phyloP scores from a whole-genome alignment of 768 basidiomycete genomes.

The Leccinum boreale region DNA sequence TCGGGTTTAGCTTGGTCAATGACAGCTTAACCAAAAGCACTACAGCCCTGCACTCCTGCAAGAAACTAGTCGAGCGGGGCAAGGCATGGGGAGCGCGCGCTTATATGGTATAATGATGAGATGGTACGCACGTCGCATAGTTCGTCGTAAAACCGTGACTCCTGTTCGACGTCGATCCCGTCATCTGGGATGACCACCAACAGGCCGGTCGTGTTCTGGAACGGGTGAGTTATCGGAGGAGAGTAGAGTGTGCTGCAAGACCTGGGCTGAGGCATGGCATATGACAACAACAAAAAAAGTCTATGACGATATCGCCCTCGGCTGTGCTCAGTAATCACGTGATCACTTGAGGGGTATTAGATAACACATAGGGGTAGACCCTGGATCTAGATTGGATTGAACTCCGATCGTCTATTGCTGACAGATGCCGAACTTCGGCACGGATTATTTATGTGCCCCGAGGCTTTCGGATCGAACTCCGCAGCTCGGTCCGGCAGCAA shows the following conservation, averaged over 20 bases:
- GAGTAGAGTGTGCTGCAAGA: slow-evolving; percentile 1
- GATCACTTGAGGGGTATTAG: not conserved
- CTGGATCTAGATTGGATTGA: not conserved
- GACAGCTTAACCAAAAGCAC: not conserved
- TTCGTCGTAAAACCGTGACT: slow-evolving; percentile 65
- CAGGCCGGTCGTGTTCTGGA: slow-evolving; percentile 43
- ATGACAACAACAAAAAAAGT: not conserved
- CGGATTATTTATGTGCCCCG: not conserved
- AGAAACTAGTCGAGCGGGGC: not conserved
- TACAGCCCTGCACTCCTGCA: not conserved
- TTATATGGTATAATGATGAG: not conserved
- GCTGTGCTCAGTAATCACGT: not conserved
- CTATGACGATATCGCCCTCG: not conserved
- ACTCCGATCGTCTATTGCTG: not conserved
- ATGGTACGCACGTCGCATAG: slow-evolving; percentile 42
- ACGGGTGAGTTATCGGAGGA: slow-evolving; percentile 36
- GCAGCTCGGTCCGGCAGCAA: not conserved
- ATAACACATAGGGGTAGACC: not conserved
- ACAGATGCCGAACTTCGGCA: not conserved
- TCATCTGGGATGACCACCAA: slow-evolving; percentile 54
- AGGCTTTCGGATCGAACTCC: not conserved
- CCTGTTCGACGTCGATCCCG: slow-evolving; percentile 65
- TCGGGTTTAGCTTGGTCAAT: not conserved
- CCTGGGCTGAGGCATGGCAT: slow-evolving; percentile 9
- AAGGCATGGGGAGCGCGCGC: not conserved